Evolutionary conservation across 2,329 filamentous ascomycete species (phyloP).

Genomic region (Verticillium zaregamsianum): DNA sequence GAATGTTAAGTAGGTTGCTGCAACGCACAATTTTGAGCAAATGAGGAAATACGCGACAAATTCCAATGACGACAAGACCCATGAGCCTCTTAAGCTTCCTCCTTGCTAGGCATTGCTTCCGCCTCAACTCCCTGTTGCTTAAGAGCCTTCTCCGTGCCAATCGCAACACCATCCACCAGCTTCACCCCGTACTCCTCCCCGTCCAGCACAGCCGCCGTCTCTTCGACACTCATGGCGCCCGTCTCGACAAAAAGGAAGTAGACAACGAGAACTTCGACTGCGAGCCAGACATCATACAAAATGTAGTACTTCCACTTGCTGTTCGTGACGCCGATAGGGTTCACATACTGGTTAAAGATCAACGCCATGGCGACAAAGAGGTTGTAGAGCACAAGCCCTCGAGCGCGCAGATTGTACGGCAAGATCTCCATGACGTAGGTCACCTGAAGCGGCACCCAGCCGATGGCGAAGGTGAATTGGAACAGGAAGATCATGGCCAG

Average conservation of each 20-base stretch:
- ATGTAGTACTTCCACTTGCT: constrained; percentile 31
- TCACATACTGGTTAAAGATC: constrained; percentile 35
- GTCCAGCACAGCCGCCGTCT: constrained; percentile 9
- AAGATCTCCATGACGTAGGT: constrained; percentile 41
- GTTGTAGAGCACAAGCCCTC: constrained; percentile 24
- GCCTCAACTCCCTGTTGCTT: neutral
- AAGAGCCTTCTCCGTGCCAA: neutral
- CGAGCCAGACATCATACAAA: constrained; percentile 21
- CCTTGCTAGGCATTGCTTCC: neutral
- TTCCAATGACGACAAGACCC: no score
- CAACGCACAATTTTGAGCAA: no score
- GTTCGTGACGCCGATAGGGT: constrained; percentile 29
- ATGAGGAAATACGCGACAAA: no score
- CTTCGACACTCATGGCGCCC: constrained; percentile 9
- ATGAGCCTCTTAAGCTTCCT: neutral
- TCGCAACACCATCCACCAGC: neutral
- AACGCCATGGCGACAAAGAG: constrained; percentile 16
- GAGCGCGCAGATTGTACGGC: constrained; percentile 29
- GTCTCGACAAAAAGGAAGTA: constrained; percentile 15
- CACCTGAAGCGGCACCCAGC: constrained; percentile 34
- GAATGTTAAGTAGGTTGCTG: no score
- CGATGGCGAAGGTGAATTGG: constrained; percentile 27
- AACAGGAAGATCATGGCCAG: constrained; percentile 29
- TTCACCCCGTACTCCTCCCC: constrained; percentile 2
- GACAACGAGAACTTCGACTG: constrained; percentile 7